Conservation (phyloP, 2,329 filamentous ascomycete genomes). For the Tolypocladium tundrense region DNA sequence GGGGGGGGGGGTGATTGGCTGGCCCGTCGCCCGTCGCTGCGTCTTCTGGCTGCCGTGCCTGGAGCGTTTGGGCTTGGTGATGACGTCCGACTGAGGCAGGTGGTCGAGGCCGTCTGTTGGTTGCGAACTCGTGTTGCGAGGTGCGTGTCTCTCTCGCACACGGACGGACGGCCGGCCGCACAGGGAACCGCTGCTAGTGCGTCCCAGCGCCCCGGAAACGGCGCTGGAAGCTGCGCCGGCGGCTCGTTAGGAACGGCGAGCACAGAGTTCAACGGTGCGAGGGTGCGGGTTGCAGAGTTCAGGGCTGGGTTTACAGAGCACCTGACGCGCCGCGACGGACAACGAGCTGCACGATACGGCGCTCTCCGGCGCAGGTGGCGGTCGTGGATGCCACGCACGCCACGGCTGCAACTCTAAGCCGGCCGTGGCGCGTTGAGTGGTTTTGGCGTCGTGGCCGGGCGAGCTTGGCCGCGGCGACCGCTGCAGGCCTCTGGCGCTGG, state of each 20-base stretch:
- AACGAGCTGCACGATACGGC: not conserved
- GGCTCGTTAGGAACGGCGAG: not conserved
- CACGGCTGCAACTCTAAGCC: not conserved
- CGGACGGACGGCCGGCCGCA: not conserved
- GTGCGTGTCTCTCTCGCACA: not conserved
- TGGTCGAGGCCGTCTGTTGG: not conserved
- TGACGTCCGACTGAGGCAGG: too few species aligned
- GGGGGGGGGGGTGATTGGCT: slow-evolving; percentile 20
- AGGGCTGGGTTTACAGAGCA: not conserved
- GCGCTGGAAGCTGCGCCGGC: not conserved
- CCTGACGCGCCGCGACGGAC: not conserved
- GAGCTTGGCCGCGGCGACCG: not conserved
- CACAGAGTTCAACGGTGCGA: not conserved
- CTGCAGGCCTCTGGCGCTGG: not conserved
- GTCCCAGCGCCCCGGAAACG: not conserved
- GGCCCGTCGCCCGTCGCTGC: not conserved
- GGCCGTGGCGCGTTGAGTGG: not conserved
- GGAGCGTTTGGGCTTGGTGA: not conserved
- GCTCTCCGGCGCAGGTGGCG: not conserved
- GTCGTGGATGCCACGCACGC: not conserved
- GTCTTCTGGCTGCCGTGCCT: not conserved
- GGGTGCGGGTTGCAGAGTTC: not conserved
- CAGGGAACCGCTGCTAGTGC: not conserved
- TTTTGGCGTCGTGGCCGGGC: not conserved
- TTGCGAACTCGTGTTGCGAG: not conserved